phyloP scores from a whole-genome alignment of 306 rosid genomes.

The Cyamopsis tetragonoloba region DNA sequence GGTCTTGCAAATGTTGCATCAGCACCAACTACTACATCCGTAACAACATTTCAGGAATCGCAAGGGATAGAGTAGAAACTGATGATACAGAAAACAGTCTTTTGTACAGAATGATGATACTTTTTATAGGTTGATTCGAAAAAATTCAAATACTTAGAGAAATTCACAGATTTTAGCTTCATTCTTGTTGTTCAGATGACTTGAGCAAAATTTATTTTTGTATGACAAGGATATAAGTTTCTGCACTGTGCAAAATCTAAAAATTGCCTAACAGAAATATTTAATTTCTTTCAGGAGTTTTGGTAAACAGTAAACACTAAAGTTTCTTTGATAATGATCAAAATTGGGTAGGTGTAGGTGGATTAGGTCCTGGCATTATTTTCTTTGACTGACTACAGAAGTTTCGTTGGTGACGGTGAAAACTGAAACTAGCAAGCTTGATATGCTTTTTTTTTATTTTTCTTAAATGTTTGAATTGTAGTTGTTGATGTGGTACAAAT shows the following conservation, averaged over 20 bases:
- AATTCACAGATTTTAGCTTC: conserved; percentile 31
- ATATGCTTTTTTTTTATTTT: background rate
- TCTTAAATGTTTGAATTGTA: background rate
- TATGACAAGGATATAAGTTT: background rate
- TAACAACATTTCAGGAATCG: background rate
- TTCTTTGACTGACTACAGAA: background rate
- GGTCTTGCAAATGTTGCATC: conserved; percentile 43
- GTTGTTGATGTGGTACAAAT: background rate
- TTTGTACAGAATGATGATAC: conserved; percentile 47
- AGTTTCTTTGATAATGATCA: background rate
- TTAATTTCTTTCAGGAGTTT: conserved; percentile 4
- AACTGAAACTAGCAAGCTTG: background rate
- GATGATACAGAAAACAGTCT: conserved; percentile 23
- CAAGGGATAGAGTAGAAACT: conserved; percentile 31
- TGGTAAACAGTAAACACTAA: conserved; percentile 1
- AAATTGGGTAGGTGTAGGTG: background rate
- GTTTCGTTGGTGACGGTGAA: conserved; percentile 5
- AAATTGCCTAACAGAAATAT: conserved; percentile 17
- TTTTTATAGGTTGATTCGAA: conserved; percentile 28
- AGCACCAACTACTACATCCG: background rate
- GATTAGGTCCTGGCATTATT: conserved; percentile 7
- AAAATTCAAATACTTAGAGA: conserved; percentile 39
- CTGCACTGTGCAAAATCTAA: conserved; percentile 25
- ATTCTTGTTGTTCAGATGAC: conserved; percentile 38
- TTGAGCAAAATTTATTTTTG: background rate